These are phyloP conservation scores for Ilyonectria robusta DNA, from an alignment of 2,329 filamentous ascomycete species.

Conservation along the genomic window DNA sequence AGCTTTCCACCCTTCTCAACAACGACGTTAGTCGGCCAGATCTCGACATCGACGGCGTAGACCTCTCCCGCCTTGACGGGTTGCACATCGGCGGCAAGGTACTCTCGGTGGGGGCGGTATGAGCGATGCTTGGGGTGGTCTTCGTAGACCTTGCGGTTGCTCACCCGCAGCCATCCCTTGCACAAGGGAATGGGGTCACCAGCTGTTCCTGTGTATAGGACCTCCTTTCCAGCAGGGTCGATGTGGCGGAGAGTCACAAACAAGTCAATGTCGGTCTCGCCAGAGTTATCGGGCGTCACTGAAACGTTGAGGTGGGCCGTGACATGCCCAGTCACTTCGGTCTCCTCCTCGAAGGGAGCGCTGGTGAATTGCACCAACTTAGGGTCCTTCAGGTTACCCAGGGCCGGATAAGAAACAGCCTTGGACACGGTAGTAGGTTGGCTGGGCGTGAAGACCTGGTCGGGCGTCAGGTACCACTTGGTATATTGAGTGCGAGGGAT, in stretches of 20 bases:
- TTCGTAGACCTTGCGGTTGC: conserved; percentile 67
- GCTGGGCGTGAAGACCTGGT: conserved; percentile 53
- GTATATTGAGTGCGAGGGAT: conserved; percentile 76
- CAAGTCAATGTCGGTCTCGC: conserved; percentile 67
- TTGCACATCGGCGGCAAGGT: conserved; percentile 68
- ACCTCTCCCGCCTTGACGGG: conserved; percentile 68
- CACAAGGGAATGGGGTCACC: conserved; percentile 74
- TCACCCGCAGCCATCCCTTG: conserved; percentile 75
- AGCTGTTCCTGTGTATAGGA: conserved; percentile 76
- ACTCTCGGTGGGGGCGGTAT: conserved; percentile 71
- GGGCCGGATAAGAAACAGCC: conserved; percentile 70
- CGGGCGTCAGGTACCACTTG: conserved; percentile 70
- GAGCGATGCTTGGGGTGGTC: conserved; percentile 65
- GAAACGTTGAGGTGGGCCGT: conserved; percentile 76
- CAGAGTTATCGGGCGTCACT: conserved; percentile 66
- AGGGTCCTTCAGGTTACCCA: conserved; percentile 69
- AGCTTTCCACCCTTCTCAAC: conserved; percentile 62
- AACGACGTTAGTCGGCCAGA: conserved; percentile 76
- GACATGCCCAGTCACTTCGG: conserved; percentile 79
- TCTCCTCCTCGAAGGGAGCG: conserved; percentile 70
- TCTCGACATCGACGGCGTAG: conserved; percentile 73
- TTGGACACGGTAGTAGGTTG: conserved; percentile 33
- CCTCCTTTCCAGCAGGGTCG: conserved; percentile 66
- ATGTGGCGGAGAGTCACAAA: conserved; percentile 75
- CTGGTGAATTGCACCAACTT: conserved; percentile 72